Evolutionary conservation across 2,329 filamentous ascomycete genomes (phyloP), one percentile per base, ranked within the genome.

Genomic region (Cyclaneusma minus): DNA sequence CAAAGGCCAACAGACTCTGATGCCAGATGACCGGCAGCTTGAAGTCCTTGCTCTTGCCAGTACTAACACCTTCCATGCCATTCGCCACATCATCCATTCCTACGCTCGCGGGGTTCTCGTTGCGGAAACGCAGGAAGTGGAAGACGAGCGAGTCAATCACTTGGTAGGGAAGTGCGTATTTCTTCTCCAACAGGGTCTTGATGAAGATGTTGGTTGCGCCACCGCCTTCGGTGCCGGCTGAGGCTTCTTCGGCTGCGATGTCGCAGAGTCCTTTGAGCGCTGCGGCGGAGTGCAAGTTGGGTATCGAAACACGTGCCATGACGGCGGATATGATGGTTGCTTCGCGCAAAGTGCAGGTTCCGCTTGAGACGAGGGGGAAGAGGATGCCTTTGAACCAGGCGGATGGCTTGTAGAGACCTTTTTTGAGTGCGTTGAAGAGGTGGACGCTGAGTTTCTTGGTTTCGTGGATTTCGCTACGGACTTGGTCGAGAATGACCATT

Each of bases 311-410:
- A 32, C 85, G 67, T 5, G 78, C 69, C 24, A 98, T 65, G 2
- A 93, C 85, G 6, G 77, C 84, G 3, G 79, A 81, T 21, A 98
- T 69, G 39, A 98, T 95, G 40, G 83, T 74, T 4, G 89, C 89
- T 53, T 98, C 89, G 26, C 85, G 72, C 26, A 95, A 56, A 0
- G 85, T 93, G 56, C 85, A 94, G n/a, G 76, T 83, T 15, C 83
- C 81, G 26, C 74, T 79, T 6, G 68, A 69, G 7, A 93, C 74
- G 11, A 98, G 66, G 1, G 89, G 89, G 47, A 95, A 95, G 10
- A 98, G 62, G 40, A 98, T 72, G 4, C 85, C 89, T 51, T 94
- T 93, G 67, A 98, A 98, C 55, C 92, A 98, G 11, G 85, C 84
- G 0, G 82, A 77, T 5, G 89, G 89, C 51, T 93, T 92, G 60